These are phyloP conservation scores for Mycena filopes DNA, from an alignment of 768 basidiomycete species.

Conservation along the genomic window DNA sequence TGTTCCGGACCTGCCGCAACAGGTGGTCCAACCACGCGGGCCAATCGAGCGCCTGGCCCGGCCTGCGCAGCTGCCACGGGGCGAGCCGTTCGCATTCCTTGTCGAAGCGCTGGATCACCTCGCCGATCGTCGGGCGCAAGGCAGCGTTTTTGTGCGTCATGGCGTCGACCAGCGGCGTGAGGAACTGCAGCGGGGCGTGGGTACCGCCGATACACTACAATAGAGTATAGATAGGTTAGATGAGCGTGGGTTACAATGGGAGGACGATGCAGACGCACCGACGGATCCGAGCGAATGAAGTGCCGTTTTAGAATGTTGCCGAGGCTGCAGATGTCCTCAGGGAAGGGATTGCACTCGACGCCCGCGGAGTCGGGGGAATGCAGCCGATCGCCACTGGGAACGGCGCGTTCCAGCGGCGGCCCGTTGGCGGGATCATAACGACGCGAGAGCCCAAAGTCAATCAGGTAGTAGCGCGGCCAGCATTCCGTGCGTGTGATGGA, in stretches of 20 bases:
- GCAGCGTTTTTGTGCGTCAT: conserved; percentile 44
- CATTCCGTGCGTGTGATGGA: conserved; percentile 29
- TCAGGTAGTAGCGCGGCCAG: conserved; percentile 35
- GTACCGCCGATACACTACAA: conserved; percentile 11
- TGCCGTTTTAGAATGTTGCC: conserved; percentile 41
- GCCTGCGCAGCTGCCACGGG: conserved; percentile 37
- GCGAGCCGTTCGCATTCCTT: conserved; percentile 28
- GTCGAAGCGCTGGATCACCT: conserved; percentile 38
- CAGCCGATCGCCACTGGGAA: conserved; percentile 13
- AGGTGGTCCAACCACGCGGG: conserved; percentile 26
- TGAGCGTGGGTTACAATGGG: neutral
- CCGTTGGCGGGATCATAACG: conserved; percentile 29
- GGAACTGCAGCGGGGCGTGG: conserved; percentile 39
- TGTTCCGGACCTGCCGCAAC: conserved; percentile 11
- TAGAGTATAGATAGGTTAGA: neutral
- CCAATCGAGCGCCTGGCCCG: conserved; percentile 28
- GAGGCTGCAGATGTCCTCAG: conserved; percentile 45
- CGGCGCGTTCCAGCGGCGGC: conserved; percentile 30
- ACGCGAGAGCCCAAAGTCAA: conserved; percentile 35
- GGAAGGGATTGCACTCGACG: conserved; percentile 42
- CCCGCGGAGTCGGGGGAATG: conserved; percentile 44
- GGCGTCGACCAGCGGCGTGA: conserved; percentile 37
- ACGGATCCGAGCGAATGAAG: conserved; percentile 34
- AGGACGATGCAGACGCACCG: conserved; percentile 8
- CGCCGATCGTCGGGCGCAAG: conserved; percentile 41